Evolutionary conservation across 176 grass and related monocot genomes (phyloP).

Genomic region (Avena atlantica): DNA sequence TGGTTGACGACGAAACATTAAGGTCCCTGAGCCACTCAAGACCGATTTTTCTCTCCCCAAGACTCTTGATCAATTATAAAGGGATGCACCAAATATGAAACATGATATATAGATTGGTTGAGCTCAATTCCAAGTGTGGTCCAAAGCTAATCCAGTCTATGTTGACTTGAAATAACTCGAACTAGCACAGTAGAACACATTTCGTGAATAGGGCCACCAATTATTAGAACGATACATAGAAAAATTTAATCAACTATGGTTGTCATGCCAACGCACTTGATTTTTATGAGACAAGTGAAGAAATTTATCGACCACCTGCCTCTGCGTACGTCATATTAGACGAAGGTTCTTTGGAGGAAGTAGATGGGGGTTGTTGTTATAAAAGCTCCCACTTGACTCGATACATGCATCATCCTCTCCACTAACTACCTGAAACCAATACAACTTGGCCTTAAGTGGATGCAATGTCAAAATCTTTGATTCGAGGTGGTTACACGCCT

Average conservation of each 20-base stretch:
- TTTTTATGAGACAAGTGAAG: not conserved
- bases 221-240: no score
- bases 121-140: no score
- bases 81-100: no score
- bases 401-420: not conserved
- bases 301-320: not conserved
- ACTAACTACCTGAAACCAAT: not conserved
- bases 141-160: no score
- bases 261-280: not conserved
- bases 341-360: not conserved
- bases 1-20: no score
- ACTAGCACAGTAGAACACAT: no score
- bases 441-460: not conserved
- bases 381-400: not conserved
- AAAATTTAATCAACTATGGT: not conserved
- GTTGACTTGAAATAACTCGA: no score
- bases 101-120: no score
- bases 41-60: no score
- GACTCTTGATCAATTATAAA: no score
- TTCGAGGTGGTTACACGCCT: not conserved
- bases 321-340: not conserved
- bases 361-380: not conserved
- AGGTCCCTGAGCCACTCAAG: no score
- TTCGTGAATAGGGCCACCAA: no score
- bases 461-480: not conserved